Base-by-base conservation (phyloP, 2,329 filamentous ascomycete species). In the Colletotrichum noveboracense region DNA sequence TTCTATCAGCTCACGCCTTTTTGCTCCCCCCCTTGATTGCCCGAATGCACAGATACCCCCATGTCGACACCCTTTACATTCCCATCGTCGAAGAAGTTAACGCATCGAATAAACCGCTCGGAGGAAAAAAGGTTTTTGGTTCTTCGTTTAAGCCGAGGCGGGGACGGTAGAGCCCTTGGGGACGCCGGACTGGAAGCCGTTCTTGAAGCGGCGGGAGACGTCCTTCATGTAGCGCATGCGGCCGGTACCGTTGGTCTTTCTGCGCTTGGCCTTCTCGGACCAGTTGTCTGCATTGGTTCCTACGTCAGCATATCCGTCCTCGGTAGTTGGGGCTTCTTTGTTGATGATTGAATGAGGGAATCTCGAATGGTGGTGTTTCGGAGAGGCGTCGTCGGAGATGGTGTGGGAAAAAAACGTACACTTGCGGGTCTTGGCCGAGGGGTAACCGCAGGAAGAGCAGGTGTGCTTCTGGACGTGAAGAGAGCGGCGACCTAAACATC, bases 391-490 rank as follows among this genome's bases (percentile, higher is more conserved):
- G 58, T 52, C 43, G 52, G 70, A 4, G 3, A 18, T 72, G 30
- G 70, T 76, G 74, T 28, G 66, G 60, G 66, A 61, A 30, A 14
- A 14, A 70, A 79, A 95, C 96, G 87, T 98, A 98, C 96, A 99
- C 93, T 98, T 97, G 88, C 97, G 94, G 89, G 92, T 96, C 93
- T 98, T 98, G 88, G 97, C 97, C 87, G 96, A 91, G 86, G 97
- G 97, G 91, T 98, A 99, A 87, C 96, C 97, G 92, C 97, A 99
- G 81, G 90, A 90, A 83, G 96, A 88, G 92, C 97, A 99, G 86
- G 96, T 97, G 90, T 98, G 94, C 95, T 99, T 99, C 92, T 99
- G 97, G 91, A 98, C 93, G 94, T 99, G 97, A 89, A 98, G 94
- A 85, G 97, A 98, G 87, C 97, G 96, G 87, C 95, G 94, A 90